A percentile compares a stretch with the other conserved stretches of the same genome.
These are phyloP conservation scores for Cudoniella acicularis DNA, from an alignment of 495 filamentous ascomycete genomes.

Conservation along the genomic window DNA sequence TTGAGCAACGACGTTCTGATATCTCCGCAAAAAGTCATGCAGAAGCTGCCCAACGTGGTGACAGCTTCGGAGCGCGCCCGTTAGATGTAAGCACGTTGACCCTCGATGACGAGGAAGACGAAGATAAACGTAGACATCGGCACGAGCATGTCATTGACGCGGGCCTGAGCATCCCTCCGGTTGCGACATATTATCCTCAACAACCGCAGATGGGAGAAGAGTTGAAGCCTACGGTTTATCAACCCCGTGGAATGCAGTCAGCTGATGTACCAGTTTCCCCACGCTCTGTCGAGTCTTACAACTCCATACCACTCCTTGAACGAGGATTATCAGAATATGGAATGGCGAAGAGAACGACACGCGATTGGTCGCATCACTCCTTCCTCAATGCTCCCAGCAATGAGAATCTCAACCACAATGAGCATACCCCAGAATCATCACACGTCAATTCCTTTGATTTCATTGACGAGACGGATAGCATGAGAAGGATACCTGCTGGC, in stretches of 20 bases:
- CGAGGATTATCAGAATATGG: conserved; percentile 62
- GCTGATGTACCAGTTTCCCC: neutral
- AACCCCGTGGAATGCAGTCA: conserved; percentile 16
- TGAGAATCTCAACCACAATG: conserved; percentile 8
- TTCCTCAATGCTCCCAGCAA: conserved; percentile 23
- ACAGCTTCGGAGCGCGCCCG: conserved; percentile 21
- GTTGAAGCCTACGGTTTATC: conserved; percentile 23
- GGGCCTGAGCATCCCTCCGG: neutral
- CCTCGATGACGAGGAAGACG: conserved; percentile 25
- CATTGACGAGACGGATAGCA: conserved; percentile 54
- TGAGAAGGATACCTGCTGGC: conserved; percentile 45
- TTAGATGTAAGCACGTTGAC: conserved; percentile 17
- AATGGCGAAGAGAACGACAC: conserved; percentile 1
- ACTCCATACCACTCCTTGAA: conserved; percentile 72
- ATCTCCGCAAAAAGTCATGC: conserved; percentile 2
- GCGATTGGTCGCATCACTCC: conserved; percentile 24
- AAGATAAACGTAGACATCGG: conserved; percentile 45
- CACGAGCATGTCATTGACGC: conserved; percentile 39
- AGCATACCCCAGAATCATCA: conserved; percentile 29
- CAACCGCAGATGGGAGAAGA: conserved; percentile 8
- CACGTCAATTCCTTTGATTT: conserved; percentile 45
- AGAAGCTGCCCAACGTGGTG: neutral
- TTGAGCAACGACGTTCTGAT: conserved; percentile 38
- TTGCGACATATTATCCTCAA: conserved; percentile 16
- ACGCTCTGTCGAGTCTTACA: conserved; percentile 52